Evolutionary conservation across 176 grass and related monocot species (phyloP), one percentile per base, ranked within the genome.

Genomic region (Zoysia japonica): DNA sequence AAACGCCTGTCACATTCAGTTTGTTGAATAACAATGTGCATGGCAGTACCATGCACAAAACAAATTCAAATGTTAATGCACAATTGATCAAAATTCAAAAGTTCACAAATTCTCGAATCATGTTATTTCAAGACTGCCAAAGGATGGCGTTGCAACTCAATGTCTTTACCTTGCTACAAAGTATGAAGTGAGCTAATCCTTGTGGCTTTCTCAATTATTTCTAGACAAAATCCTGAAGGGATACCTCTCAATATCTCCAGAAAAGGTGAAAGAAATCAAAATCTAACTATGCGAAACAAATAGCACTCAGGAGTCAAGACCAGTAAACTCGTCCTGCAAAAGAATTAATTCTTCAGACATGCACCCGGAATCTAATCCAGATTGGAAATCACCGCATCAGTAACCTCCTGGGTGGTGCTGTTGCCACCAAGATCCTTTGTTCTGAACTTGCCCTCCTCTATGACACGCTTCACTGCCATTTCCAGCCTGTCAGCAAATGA

Each of bases 401-500:
- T 88, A 60, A 97, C 91, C 79, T 94, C 94, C 82, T 97, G 94
- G 11, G 94, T 97, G 45, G 80, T 92, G 87, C 89, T 90, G 19
- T 41, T 87, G 41, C 94, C 94, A 3, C 94, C 94, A 17, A 97
- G 65, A 87, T 94, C 94, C 80, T 92, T 97, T 48, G 94, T 94
- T 68, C 81, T 88, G 82, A 77, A 83, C 12, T 55, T 78, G 61
- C 89, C 94, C 36, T 91, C 83, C 1, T 77, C 85, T n/a, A 97
- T 69, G 1, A 97, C 91, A 16, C 83, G 79, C 78, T 92, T 90
- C 68, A 97, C 94, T 3, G 91, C 87, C 1, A 89, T 94, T 78
- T 97, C 94, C 11, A 97, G 70, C 15, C 94, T 68, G 70, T 97
- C 94, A 9, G 94, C 94, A 20, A 94, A 97, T 43, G 91, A 97